phyloP scores from a whole-genome alignment of 176 grass and related monocot genomes.

The Melocanna baccifera region DNA sequence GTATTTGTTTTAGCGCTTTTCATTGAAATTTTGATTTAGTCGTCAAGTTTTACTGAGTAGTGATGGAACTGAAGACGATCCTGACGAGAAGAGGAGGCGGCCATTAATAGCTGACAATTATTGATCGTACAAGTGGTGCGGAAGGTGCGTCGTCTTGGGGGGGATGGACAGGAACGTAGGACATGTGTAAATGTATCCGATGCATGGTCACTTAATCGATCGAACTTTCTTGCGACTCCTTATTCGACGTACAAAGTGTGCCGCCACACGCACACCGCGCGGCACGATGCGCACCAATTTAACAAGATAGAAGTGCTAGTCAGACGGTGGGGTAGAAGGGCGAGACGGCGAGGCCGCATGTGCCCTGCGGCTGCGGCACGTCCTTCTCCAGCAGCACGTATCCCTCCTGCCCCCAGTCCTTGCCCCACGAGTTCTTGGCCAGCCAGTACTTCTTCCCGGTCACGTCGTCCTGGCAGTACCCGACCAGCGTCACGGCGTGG shows the following conservation, averaged over 20 bases:
- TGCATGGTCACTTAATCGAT: no score
- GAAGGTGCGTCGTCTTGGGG: no score
- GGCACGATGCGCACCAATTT: neutral
- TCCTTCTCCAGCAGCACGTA: conserved; percentile 44
- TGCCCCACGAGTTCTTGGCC: conserved; percentile 52
- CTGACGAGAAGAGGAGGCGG: neutral
- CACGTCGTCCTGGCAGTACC: conserved; percentile 34
- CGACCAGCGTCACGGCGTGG: conserved; percentile 44
- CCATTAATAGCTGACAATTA: no score
- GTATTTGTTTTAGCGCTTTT: no score
- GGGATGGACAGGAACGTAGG: no score
- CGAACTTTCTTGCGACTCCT: neutral
- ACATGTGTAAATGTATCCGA: no score
- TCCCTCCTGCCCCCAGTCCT: conserved; percentile 43
- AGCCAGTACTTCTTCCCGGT: conserved; percentile 35
- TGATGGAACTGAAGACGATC: neutral
- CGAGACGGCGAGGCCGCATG: conserved; percentile 39
- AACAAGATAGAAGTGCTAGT: neutral
- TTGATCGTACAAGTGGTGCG: no score
- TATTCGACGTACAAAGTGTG: neutral
- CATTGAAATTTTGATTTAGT: neutral
- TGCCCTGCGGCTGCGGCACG: neutral
- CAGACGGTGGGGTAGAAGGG: conserved; percentile 31
- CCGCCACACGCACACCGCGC: neutral
- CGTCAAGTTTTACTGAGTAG: neutral